phyloP scores from a whole-genome alignment of 2,329 filamentous ascomycete genomes.

The Fusarium duplospermum region DNA sequence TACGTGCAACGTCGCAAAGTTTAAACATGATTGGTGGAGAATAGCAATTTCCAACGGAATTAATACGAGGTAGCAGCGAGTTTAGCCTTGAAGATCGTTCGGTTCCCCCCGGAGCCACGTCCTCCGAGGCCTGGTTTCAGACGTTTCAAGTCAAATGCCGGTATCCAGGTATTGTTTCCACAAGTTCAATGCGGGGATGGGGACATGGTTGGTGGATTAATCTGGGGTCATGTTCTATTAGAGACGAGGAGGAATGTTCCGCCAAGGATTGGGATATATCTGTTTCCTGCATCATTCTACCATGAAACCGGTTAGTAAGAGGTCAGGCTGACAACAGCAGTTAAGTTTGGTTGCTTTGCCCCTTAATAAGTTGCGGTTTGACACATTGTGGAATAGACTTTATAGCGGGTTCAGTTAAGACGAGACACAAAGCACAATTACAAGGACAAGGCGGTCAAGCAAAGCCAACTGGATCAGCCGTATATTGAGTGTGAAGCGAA shows the following conservation, averaged over 20 bases:
- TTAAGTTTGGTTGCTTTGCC: neutral
- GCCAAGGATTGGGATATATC: neutral
- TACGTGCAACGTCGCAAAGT: neutral
- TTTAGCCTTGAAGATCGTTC: neutral
- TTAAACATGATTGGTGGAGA: slow-evolving; percentile 31
- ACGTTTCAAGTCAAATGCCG: slow-evolving; percentile 20
- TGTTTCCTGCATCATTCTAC: neutral
- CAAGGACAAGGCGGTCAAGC: neutral
- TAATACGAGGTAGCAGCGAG: neutral
- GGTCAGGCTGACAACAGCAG: neutral
- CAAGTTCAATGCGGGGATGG: neutral
- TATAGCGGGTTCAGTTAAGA: neutral
- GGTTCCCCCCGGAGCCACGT: slow-evolving; percentile 8
- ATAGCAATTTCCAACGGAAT: neutral
- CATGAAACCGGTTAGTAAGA: neutral
- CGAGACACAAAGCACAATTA: neutral
- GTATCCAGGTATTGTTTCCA: neutral
- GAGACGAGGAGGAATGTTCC: neutral
- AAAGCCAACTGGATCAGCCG: neutral
- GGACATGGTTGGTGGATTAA: neutral
- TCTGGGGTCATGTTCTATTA: neutral
- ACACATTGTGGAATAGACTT: neutral
- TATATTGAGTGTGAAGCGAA: slow-evolving; percentile 11
- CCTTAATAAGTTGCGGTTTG: neutral
- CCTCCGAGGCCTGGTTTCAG: slow-evolving; percentile 31